phyloP scores from a whole-genome alignment of 495 filamentous ascomycete genomes.

The Diplogelasinospora grovesii region DNA sequence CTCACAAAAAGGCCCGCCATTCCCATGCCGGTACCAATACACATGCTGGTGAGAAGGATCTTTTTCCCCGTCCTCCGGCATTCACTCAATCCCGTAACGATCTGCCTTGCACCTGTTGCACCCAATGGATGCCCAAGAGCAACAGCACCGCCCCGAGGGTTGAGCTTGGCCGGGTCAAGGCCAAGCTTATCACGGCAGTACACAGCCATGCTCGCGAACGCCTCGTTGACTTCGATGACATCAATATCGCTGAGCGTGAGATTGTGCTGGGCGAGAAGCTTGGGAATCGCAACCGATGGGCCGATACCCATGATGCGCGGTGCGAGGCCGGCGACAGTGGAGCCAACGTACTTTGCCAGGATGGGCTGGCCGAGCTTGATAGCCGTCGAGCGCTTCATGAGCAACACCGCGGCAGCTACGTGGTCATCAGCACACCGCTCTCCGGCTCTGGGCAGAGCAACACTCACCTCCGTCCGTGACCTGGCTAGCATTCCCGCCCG shows the following conservation, averaged over 20 bases:
- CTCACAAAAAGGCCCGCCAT: constrained; percentile 86
- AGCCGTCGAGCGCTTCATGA: constrained; percentile 91
- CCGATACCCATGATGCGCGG: constrained; percentile 97
- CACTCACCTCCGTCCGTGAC: constrained; percentile 74
- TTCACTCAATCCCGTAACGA: constrained; percentile 79
- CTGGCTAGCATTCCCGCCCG: constrained; percentile 93
- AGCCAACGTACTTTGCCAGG: constrained; percentile 87
- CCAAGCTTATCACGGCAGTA: constrained; percentile 78
- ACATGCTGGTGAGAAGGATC: constrained; percentile 81
- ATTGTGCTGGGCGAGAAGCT: constrained; percentile 76
- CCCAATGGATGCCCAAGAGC: constrained; percentile 81
- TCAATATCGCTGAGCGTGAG: constrained; percentile 78
- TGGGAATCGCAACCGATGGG: constrained; percentile 88
- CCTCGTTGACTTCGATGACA: constrained; percentile 92
- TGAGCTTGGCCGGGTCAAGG: constrained; percentile 79
- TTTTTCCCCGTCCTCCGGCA: constrained; percentile 71
- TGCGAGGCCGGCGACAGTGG: constrained; percentile 81
- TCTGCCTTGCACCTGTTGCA: constrained; percentile 71
- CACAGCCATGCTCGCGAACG: constrained; percentile 94
- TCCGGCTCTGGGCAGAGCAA: constrained; percentile 5
- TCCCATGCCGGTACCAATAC: constrained; percentile 72
- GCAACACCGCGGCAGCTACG: constrained; percentile 70
- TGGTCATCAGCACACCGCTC: constrained; percentile 6
- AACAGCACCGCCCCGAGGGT: constrained; percentile 73
- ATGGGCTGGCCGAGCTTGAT: constrained; percentile 85